Conservation (phyloP, 176 grass and related monocot species). For the Paspalum vaginatum region DNA sequence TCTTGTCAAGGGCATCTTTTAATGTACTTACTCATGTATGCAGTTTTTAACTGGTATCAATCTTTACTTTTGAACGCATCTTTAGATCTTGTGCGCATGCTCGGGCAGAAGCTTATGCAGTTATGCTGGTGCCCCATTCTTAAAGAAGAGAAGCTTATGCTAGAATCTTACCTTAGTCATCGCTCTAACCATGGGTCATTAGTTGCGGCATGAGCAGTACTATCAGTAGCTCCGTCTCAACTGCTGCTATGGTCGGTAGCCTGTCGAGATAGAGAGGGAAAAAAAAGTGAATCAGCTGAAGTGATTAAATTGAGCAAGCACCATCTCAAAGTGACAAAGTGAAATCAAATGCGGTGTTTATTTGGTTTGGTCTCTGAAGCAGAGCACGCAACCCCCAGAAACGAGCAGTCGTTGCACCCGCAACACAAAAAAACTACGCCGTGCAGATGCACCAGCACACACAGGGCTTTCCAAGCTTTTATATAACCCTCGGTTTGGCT, state of each 20-base stretch:
- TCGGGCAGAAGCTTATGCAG: too few relatives aligned
- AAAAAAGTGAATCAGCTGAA: neutral
- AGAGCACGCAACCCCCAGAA: conserved; percentile 31
- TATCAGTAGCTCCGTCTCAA: neutral
- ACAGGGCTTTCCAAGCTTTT: neutral
- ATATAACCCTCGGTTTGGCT: conserved; percentile 31
- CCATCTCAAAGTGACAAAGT: neutral
- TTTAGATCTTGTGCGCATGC: too few relatives aligned
- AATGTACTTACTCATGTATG: too few relatives aligned
- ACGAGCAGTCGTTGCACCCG: conserved; percentile 39
- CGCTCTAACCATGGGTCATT: neutral
- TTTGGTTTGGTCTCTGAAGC: conserved; percentile 16
- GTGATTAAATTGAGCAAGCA: conserved; percentile 10
- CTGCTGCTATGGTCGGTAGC: neutral
- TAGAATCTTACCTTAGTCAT: neutral
- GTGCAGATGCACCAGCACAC: conserved; percentile 30
- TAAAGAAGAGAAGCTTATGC: neutral
- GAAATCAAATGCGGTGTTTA: neutral
- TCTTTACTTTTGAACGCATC: too few relatives aligned
- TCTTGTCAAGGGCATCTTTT: too few relatives aligned
- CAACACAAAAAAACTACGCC: neutral
- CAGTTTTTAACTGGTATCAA: too few relatives aligned
- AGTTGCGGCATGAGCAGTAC: neutral
- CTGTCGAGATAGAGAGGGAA: neutral
- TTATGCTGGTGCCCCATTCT: too few relatives aligned